A percentile compares a stretch with the other conserved stretches of the same genome.
These are phyloP conservation scores for Trichoderma koningiopsis DNA, from an alignment of 2,329 filamentous ascomycete species.

Conservation along the genomic window DNA sequence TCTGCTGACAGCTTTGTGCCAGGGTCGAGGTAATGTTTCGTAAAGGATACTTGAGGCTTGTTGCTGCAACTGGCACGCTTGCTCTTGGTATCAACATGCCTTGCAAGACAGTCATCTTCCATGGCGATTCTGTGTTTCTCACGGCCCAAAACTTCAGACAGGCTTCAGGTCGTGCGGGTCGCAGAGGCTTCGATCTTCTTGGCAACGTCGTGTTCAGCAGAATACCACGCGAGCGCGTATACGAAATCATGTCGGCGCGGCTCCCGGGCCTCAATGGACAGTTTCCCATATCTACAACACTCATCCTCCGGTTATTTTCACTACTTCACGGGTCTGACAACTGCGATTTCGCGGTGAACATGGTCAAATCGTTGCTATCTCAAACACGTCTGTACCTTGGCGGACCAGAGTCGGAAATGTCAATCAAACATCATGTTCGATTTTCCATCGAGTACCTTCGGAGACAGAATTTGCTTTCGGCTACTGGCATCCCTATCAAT, in stretches of 20 bases:
- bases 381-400: constrained; percentile 72
- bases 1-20: background rate
- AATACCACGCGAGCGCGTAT: constrained; percentile 61
- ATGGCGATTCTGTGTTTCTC: constrained; percentile 71
- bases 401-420: constrained; percentile 66
- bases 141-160: constrained; percentile 78
- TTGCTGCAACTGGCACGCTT: constrained; percentile 75
- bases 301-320: constrained; percentile 69
- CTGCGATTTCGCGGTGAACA: constrained; percentile 61
- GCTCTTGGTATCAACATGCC: constrained; percentile 83
- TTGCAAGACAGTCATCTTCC: constrained; percentile 79
- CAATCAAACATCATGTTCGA: constrained; percentile 73
- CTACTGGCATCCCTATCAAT: constrained; percentile 65
- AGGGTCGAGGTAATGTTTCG: constrained; percentile 72
- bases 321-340: constrained; percentile 67
- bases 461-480: constrained; percentile 65
- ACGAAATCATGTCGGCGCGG: constrained; percentile 70
- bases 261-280: constrained; percentile 75
- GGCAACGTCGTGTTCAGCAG: constrained; percentile 80
- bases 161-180: constrained; percentile 74
- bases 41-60: constrained; percentile 68
- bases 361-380: constrained; percentile 67
- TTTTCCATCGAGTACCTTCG: constrained; percentile 82
- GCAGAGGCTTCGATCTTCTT: constrained; percentile 77
- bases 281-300: constrained; percentile 74